These are phyloP conservation scores for Fraxinus baroniana DNA, from an alignment of 305 asterid species.

Conservation along the genomic window DNA sequence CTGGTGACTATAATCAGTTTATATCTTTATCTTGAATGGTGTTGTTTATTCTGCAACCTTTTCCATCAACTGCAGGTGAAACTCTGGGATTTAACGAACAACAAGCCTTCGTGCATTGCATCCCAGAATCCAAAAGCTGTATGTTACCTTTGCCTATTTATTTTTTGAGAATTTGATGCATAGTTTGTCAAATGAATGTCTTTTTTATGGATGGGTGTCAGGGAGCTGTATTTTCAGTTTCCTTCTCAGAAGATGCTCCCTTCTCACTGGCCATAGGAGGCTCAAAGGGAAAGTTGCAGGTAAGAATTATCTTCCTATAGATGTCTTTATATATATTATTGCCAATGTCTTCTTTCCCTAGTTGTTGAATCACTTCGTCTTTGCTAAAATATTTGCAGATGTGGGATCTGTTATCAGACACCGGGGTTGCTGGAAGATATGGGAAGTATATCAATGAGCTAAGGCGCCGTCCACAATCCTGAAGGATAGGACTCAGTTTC, in stretches of 20 bases:
- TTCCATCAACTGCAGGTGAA: conserved; percentile 58
- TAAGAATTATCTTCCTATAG: conserved; percentile 5
- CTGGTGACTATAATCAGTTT: neutral
- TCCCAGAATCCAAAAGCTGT: conserved; percentile 80
- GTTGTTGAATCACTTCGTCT: neutral
- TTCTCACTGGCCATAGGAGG: conserved; percentile 81
- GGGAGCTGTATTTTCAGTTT: conserved; percentile 83
- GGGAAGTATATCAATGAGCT: conserved; percentile 36
- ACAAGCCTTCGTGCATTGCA: conserved; percentile 65
- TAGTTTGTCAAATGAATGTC: neutral
- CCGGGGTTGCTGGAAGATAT: conserved; percentile 49
- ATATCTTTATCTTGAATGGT: neutral
- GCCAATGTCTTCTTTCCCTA: neutral
- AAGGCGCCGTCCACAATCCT: neutral
- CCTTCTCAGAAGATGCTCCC: conserved; percentile 76
- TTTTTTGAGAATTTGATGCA: neutral
- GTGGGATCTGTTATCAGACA: conserved; percentile 67
- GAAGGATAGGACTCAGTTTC: neutral
- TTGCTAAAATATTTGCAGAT: conserved; percentile 39
- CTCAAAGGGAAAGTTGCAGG: conserved; percentile 73
- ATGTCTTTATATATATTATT: neutral
- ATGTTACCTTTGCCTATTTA: conserved; percentile 22
- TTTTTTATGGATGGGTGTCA: conserved; percentile 32
- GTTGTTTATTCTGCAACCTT: conserved; percentile 1
- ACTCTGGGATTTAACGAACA: conserved; percentile 82